Base-by-base conservation (phyloP, 176 grass and related monocot genomes). In the Chrysopogon serrulatus region DNA sequence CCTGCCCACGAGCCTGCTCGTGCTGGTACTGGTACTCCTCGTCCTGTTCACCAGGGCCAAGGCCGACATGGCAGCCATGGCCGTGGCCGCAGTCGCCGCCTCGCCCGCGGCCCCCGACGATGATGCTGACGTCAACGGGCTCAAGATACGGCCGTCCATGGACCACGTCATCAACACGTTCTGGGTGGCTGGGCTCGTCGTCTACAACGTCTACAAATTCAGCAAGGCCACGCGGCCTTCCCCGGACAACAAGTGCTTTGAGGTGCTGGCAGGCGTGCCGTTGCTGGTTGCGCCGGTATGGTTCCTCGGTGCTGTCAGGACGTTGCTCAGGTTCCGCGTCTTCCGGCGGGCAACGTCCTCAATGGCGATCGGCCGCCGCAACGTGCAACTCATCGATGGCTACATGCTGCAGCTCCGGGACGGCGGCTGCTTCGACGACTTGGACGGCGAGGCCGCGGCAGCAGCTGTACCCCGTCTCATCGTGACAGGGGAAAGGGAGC, bases 381-480 rank as follows among this genome's bases (percentile, higher is more conserved):
- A 81, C 11, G 34, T 39, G 0, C 47, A 70, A 34, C 65, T 81
- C 2, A 56, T 81, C 1, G 33, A 69, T 0, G 79, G 79, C 9
- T 71, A 82, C 79, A 71, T 80, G 43, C 8, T 6, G 21, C 43
- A 80, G 14, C 12, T 80, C 28, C 19, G 26, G 17, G 78, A 68
- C 26, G 77, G 0, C 9, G n/a, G 3, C 23, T 9, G 6, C 4
- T 18, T 49, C 47, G n/a, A n/a, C n/a, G n/a, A n/a, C n/a, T n/a
- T n/a, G n/a, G n/a, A n/a, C n/a, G n/a, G n/a, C n/a, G n/a, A n/a
- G n/a, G n/a, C n/a, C n/a, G n/a, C n/a, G n/a, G n/a, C n/a, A 1
- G 30, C 2, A 4, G 11, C 2, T 7, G 77, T 68, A 0, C 79
- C 66, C 34, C 65, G 3, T 31, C 79, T 68, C 35, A 68, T 68